Base-by-base conservation (phyloP, 2,329 filamentous ascomycete species). In the Balansia obtecta region DNA sequence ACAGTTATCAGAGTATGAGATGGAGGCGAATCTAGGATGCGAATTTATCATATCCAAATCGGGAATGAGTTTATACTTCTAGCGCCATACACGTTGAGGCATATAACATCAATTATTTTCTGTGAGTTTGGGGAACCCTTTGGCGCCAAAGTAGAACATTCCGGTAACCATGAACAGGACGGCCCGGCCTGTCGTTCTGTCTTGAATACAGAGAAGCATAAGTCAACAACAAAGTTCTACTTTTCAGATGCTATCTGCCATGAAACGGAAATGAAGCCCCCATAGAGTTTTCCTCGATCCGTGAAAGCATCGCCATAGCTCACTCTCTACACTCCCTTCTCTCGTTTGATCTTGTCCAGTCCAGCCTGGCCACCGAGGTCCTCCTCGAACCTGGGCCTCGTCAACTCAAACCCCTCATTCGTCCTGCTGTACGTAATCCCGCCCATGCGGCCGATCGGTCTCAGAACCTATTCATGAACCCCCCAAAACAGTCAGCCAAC, bases 341-440 rank as follows among this genome's bases (percentile, higher is more conserved):
- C n/a, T 9, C 13, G 22, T 20, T 50, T 50, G 15, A 50, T 38
- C 60, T 77, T 78, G 56, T 80, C 74, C 38, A 71, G 70, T 2
- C 75, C 78, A 51, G 82, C 78, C 32, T 70, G 69, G 0, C 72
- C 72, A 11, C 73, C 71, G 6, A 75, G 46, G 53, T 80, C 74
- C 61, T 71, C 71, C 42, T 71, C 67, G 55, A 75, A 83, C 53
- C 76, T 74, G 0, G 76, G 82, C 40, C 85, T 72, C 6, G 76
- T 79, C 22, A 95, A 66, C 71, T 95, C 89, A 27, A 88, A 69
- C 0, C 71, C 83, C 55, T 90, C 81, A 0, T 77, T 82, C 0
- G 77, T 71, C 42, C 89, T 76, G 0, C 76, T 85, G 63, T 95
- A 97, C 0, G 85, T 85, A 58, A 96, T 94, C 1, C 91, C 91